These are phyloP conservation scores for Citrus trifoliata DNA, from an alignment of 345 rosid genomes.

Conservation along the genomic window DNA sequence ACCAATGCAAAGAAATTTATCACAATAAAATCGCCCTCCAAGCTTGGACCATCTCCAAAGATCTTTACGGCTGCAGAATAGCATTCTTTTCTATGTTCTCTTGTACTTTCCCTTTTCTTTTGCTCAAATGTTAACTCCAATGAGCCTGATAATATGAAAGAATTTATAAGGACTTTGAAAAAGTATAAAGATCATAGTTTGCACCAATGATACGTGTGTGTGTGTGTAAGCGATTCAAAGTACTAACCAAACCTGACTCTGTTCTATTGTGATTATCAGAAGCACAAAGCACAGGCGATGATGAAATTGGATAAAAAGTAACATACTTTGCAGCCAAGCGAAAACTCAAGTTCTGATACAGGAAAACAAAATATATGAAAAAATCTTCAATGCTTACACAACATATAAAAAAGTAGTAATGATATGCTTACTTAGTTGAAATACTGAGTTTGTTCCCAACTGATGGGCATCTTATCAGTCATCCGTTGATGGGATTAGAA, in stretches of 20 bases:
- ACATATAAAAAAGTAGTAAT: too few relatives aligned
- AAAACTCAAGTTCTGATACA: slow-evolving; percentile 48
- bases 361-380: background rate
- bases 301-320: slow-evolving; percentile 39
- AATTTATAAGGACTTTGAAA: background rate
- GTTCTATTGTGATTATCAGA: slow-evolving; percentile 18
- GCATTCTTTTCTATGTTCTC: slow-evolving; percentile 67
- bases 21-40: slow-evolving; percentile 64
- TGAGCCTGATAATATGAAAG: slow-evolving; percentile 28
- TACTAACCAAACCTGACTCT: slow-evolving; percentile 26
- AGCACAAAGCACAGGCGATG: slow-evolving; percentile 68
- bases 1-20: slow-evolving; percentile 93
- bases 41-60: slow-evolving; percentile 44
- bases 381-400: background rate
- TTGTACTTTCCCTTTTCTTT: slow-evolving; percentile 38
- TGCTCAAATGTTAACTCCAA: slow-evolving; percentile 24
- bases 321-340: slow-evolving; percentile 48
- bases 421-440: too few relatives aligned
- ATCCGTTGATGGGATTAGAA: too few relatives aligned
- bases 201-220: too few relatives aligned
- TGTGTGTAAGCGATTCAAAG: background rate
- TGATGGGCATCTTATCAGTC: too few relatives aligned
- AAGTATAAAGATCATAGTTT: background rate
- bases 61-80: slow-evolving; percentile 44
- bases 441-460: too few relatives aligned